Percentiles rank a stretch among this genome's conserved stretches.
These are phyloP conservation scores for Sporisorium iseilematis-ciliati DNA, from an alignment of 1,284 basidiomycete genomes.

Conservation along the genomic window DNA sequence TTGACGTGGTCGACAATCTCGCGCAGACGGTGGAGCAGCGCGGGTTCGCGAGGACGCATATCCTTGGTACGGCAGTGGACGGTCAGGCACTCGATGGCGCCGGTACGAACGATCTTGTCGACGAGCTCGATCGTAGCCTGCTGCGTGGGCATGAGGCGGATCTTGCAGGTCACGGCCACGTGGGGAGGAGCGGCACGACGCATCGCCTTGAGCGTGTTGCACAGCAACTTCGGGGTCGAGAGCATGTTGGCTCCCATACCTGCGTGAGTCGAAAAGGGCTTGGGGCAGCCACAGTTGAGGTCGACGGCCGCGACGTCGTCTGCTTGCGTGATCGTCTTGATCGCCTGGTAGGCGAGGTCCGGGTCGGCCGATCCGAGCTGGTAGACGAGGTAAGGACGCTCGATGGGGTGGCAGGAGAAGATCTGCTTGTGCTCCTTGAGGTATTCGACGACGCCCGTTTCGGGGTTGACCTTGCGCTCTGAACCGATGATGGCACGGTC, in stretches of 20 bases:
- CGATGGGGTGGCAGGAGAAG: constrained; percentile 92
- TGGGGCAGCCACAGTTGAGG: constrained; percentile 88
- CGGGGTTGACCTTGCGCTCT: constrained; percentile 84
- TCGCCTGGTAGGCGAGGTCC: constrained; percentile 89
- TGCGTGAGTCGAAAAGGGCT: constrained; percentile 91
- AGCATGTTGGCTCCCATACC: constrained; percentile 98
- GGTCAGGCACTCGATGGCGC: constrained; percentile 84
- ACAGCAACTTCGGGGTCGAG: constrained; percentile 88
- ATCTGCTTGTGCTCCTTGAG: constrained; percentile 79
- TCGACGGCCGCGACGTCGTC: constrained; percentile 91
- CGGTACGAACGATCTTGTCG: constrained; percentile 85
- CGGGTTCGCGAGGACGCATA: constrained; percentile 87
- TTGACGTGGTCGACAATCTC: constrained; percentile 87
- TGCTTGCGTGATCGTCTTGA: constrained; percentile 80
- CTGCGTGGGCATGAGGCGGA: constrained; percentile 86
- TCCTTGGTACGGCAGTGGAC: constrained; percentile 94
- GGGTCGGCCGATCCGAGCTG: constrained; percentile 93
- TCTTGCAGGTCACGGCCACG: constrained; percentile 75
- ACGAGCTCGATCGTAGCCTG: constrained; percentile 89
- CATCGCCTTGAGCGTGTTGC: constrained; percentile 74
- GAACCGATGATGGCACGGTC: constrained; percentile 94
- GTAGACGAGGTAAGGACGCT: constrained; percentile 72
- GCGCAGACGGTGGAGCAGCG: constrained; percentile 81
- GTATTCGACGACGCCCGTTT: constrained; percentile 90
- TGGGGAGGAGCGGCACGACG: constrained; percentile 73